Evolutionary conservation across 495 filamentous ascomycete genomes (phyloP), one percentile per base, ranked within the genome.

Genomic region (Hypoxylon trugodes): DNA sequence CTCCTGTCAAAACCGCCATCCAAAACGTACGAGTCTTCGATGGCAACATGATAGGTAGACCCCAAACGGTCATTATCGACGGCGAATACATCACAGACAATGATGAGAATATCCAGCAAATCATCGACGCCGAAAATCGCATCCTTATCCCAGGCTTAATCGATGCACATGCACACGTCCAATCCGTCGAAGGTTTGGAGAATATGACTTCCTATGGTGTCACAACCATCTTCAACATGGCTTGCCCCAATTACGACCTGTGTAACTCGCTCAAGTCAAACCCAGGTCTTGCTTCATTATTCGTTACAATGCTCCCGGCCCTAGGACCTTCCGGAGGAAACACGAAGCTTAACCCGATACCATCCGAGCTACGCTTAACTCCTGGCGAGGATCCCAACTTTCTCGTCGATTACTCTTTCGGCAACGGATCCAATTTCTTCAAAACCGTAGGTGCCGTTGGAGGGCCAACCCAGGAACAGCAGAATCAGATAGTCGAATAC

Each of bases 391-490:
- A 73, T 21, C 65, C 72, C 5, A 59, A 64, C 1, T 61, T 72
- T 15, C 68, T 75, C 41, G 71, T 79, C 6, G 45, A 68, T 25
- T 67, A 72, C 58, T 42, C 72, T 51, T 65, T 80, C 24, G 49
- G 67, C 22, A 67, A 72, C 28, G 72, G 73, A 8, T 75, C 72
- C 8, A 73, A 80, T 55, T 80, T 74, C 52, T 74, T 76, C 63
- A 79, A 80, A 54, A 71, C 79, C 56, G 65, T 75, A n/a, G 74
- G 71, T 4, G 73, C 70, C 10, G 40, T 59, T 1, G 68, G 59
- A 13, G 73, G 76, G 10, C 62, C 69, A 9, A 69, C 55, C 37
- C 72, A 74, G 37, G 62, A 54, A 6, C 59, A 71, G 15, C 61
- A 73, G 4, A 66, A 72, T 45, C 54, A 58, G 7, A 40, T 76